Percentiles rank a stretch among this genome's conserved stretches.
phyloP scores from a whole-genome alignment of 441 rosid genomes.

The California macrophylla region DNA sequence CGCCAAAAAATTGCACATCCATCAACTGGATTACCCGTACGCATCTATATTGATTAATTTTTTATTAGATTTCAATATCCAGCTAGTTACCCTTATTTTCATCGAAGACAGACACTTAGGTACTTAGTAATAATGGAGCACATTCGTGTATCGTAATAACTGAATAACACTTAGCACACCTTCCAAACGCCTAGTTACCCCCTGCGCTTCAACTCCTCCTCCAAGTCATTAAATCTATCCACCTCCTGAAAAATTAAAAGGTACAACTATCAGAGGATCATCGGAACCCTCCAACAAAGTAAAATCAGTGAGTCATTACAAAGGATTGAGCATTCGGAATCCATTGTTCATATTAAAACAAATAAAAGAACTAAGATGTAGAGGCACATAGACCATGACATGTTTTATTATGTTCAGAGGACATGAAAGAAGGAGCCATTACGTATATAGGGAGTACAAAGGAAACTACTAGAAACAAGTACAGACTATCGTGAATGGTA shows the following conservation, averaged over 20 bases:
- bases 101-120: neutral
- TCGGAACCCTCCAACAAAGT: constrained; percentile 1
- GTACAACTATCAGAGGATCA: neutral
- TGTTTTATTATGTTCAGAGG: neutral
- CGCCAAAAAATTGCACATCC: constrained; percentile 98
- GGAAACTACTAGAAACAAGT: neutral
- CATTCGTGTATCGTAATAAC: neutral
- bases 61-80: constrained; percentile 10
- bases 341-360: neutral
- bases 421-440: neutral
- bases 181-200: constrained; percentile 85
- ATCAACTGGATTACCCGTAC: constrained; percentile 83
- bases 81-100: neutral
- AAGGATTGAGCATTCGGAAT: neutral
- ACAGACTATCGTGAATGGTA: no score
- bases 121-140: neutral
- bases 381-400: neutral
- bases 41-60: constrained; percentile 53
- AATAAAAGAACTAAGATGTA: no score
- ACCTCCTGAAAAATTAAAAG: constrained; percentile 51
- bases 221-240: constrained; percentile 73
- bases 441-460: neutral
- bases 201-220: constrained; percentile 45
- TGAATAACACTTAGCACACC: constrained; percentile 32
- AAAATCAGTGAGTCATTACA: neutral